Evolutionary conservation across 352 stramenopile species (phyloP), one percentile per base, ranked within the genome.

Genomic region (Phytophthora boehmeriae): DNA sequence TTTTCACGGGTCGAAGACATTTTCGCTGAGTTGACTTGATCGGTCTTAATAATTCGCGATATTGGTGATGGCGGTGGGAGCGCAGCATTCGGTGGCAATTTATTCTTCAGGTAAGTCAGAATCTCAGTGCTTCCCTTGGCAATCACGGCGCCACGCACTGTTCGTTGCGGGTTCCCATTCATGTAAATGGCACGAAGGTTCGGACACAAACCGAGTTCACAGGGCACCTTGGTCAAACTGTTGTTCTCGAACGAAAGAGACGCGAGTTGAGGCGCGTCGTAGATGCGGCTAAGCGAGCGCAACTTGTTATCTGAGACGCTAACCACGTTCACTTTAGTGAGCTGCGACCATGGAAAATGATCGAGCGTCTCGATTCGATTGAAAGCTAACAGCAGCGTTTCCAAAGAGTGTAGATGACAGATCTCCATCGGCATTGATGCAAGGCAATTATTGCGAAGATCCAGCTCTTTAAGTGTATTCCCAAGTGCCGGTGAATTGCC

Each of bases 191-290:
- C 73, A 16, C 78, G 77, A 32, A 96, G 66, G 16, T 83, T 64
- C 1, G 68, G 71, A 36, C 79, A 92, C 13, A 94, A 64, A 0
- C 76, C 86, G 0, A 96, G 66, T 27, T 92, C 83, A 4, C 64
- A 87, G 0, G 83, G 85, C 1, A 94, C 73, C 11, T 70, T 61
- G 6, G 59, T 69, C 25, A 96, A 64, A 42, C 84, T 93, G 56
- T 95, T 97, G 74, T 94, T 96, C 65, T 94, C 83, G 38, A 96
- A 83, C 27, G 82, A 88, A 17, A 97, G 69, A 35, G 83, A 92
- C 25, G 74, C 69, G 16, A 97, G 71, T 10, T 54, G 45, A 23
- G 88, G 81, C 0, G 58, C 54, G n/a, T 83, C 55, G 60, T 89
- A 92, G 27, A 95, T 82, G 0, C 63, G 63, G 19, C 83, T 80